A percentile compares a stretch with the other conserved stretches of the same genome.
Evolutionary conservation across 2,329 filamentous ascomycete genomes (phyloP).

Genomic region (Bipolaris cookei): DNA sequence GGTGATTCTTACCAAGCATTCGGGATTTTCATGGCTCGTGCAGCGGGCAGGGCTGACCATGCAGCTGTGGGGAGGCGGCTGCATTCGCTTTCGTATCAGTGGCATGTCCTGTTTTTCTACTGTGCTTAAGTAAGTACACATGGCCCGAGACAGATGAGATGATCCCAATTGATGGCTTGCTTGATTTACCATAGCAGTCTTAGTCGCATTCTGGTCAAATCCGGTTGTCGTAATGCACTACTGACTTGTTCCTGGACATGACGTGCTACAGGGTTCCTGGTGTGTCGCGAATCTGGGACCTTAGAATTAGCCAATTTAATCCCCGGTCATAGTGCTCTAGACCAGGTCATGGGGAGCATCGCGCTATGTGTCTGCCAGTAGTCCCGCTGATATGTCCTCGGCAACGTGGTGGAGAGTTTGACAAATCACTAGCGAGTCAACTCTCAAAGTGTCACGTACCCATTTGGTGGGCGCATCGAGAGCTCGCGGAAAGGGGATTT

Average conservation of each 20-base stretch:
- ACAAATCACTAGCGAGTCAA: background rate
- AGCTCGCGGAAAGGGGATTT: background rate
- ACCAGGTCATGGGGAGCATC: conserved; percentile 7
- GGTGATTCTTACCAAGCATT: background rate
- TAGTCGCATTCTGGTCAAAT: background rate
- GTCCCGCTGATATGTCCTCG: background rate
- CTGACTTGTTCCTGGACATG: conserved; percentile 1
- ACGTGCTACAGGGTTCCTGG: conserved; percentile 7
- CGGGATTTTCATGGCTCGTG: background rate
- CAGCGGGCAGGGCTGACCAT: background rate
- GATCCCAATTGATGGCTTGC: background rate
- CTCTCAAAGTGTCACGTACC: background rate
- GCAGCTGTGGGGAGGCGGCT: no score
- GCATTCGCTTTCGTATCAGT: background rate
- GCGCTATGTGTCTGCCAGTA: background rate
- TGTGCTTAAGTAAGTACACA: background rate
- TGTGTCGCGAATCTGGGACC: conserved; percentile 16
- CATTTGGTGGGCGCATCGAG: background rate
- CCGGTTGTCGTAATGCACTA: conserved; percentile 7
- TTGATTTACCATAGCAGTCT: background rate
- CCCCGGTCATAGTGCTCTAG: background rate
- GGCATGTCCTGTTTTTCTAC: no score
- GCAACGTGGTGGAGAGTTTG: background rate
- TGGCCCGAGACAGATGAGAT: background rate
- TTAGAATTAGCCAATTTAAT: conserved; percentile 4